These are phyloP conservation scores for Ceriops decandra DNA, from an alignment of 345 rosid species.

Conservation along the genomic window DNA sequence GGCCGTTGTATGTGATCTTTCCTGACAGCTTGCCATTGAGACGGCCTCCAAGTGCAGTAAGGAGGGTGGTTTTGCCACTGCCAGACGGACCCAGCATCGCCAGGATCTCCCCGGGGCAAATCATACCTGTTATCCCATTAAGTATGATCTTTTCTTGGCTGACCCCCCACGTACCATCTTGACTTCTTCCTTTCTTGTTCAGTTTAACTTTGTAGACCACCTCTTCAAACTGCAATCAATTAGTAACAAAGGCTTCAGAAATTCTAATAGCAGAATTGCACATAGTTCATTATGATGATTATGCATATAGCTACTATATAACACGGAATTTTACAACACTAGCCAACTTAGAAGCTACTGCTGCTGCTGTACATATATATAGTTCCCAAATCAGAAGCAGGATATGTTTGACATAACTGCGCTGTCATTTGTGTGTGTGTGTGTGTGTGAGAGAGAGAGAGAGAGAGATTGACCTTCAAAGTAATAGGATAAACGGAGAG, in stretches of 20 bases:
- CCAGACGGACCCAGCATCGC: slow-evolving; percentile 99
- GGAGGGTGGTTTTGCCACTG: slow-evolving; percentile 97
- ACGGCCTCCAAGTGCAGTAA: slow-evolving; percentile 95
- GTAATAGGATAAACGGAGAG: slow-evolving; percentile 53
- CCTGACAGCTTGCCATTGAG: slow-evolving; percentile 67
- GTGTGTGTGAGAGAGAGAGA: too few species aligned
- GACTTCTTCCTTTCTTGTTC: slow-evolving; percentile 45
- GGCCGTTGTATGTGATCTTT: slow-evolving; percentile 83
- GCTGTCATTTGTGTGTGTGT: not conserved
- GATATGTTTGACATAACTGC: too few species aligned
- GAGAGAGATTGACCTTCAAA: slow-evolving; percentile 58
- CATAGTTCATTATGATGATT: too few species aligned
- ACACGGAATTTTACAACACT: too few species aligned
- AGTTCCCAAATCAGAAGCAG: too few species aligned
- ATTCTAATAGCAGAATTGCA: too few species aligned
- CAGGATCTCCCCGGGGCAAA: slow-evolving; percentile 85
- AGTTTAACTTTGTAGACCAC: slow-evolving; percentile 77
- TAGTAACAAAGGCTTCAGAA: too few species aligned
- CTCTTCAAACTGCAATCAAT: slow-evolving; percentile 77
- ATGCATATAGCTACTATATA: too few species aligned
- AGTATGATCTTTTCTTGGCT: slow-evolving; percentile 72
- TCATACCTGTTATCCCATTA: slow-evolving; percentile 76
- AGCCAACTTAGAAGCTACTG: too few species aligned
- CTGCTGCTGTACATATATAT: too few species aligned
- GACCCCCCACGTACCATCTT: slow-evolving; percentile 59